phyloP scores from a whole-genome alignment of 768 basidiomycete species.

The Rhodotorula graminis region DNA sequence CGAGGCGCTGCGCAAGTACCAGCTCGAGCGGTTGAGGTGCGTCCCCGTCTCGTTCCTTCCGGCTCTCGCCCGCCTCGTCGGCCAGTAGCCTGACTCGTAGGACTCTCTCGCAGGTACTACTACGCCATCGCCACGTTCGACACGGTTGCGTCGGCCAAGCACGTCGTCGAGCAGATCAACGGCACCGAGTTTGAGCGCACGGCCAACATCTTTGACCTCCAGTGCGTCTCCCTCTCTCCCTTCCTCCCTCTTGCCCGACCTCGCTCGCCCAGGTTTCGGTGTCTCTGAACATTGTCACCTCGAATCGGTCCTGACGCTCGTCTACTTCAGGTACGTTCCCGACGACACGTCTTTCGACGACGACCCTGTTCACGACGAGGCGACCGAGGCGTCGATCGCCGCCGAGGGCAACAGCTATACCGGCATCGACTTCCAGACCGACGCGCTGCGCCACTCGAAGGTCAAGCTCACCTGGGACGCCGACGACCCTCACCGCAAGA shows the following conservation, averaged over 20 bases:
- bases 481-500: conserved; percentile 81
- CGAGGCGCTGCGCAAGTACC: conserved; percentile 80
- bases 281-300: no score
- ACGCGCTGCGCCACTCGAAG: conserved; percentile 93
- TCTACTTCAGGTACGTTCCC: conserved; percentile 36
- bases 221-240: conserved; percentile 59
- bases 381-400: conserved; percentile 59
- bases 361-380: conserved; percentile 65
- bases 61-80: no score
- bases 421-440: conserved; percentile 82
- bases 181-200: conserved; percentile 94
- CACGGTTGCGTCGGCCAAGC: conserved; percentile 65
- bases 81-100: background rate
- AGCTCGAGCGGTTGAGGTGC: conserved; percentile 83
- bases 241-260: no score
- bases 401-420: conserved; percentile 54
- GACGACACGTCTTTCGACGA: conserved; percentile 44
- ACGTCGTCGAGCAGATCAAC: conserved; percentile 79
- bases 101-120: conserved; percentile 63
- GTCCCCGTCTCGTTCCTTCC: background rate
- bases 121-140: conserved; percentile 92
- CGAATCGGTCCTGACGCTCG: no score
- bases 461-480: conserved; percentile 98
- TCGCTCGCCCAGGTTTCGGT: no score
- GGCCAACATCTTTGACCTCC: conserved; percentile 90